Base-by-base conservation (phyloP, 169 alveolate species). In the Plasmodium falciparum region DNA sequence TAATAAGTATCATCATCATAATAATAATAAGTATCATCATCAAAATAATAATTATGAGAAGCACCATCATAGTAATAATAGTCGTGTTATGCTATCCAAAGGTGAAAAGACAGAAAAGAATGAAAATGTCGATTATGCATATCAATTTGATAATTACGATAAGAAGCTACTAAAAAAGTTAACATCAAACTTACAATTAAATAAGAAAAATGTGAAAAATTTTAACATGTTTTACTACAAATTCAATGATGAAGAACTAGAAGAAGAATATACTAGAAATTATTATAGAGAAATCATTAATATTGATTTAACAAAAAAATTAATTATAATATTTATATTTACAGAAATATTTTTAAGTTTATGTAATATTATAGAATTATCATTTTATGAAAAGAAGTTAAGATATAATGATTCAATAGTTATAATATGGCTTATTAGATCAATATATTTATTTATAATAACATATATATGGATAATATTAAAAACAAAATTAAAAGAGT, bases 371-470 rank as follows among this genome's bases (percentile, higher is more conserved):
- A 80, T 93, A 4, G 95, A 88, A 61, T 65, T 73, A 65, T 90
- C 92, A 22, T 33, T 61, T 69, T 92, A 71, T 47, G 67, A 89
- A 1, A 73, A 78, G 7, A 93, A 88, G 7, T 47, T 59, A 24
- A 66, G 88, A 26, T 72, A 88, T 56, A 93, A 74, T 71, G 66
- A 74, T 65, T 92, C 73, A 22, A 93, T 93, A 76, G 93, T 74
- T 26, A 92, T 86, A 1, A 93, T 94, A 39, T 96, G 98, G 98
- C 93, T 96, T 2, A 97, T 96, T 15, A 71, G 98, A 33, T 94
- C 96, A 17, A 90, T 95, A 17, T 96, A 95, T 73, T 92, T 95
- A 26, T 73, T 94, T 47, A 94, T 93, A 17, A 93, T 95, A 52
- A 94, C 95, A 61, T 76, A 88, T 43, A 89, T 96, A 58, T 96